Conservation (phyloP, 345 rosid species). For the Acer negundo region DNA sequence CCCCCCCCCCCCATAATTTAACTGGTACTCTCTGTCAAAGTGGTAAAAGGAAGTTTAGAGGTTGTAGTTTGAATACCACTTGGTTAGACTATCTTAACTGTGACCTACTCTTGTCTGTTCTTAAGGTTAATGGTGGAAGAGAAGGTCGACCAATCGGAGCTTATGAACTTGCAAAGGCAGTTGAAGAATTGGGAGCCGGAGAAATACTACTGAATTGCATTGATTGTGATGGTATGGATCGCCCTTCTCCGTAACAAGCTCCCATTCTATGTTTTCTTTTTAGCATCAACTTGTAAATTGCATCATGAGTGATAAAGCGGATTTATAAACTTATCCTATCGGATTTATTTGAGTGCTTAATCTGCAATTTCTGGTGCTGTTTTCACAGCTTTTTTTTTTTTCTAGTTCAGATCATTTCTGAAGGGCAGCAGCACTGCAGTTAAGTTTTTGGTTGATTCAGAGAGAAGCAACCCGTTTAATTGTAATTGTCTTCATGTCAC, state of each 20-base stretch:
- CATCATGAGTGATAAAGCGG: not conserved
- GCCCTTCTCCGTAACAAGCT: not conserved
- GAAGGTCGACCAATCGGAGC: conserved; percentile 98
- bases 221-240: conserved; percentile 79
- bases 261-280: not conserved
- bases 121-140: conserved; percentile 92
- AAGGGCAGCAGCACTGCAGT: conserved; percentile 3
- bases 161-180: conserved; percentile 94
- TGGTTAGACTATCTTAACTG: conserved; percentile 2
- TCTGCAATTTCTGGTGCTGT: not conserved
- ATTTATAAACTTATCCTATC: not conserved
- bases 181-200: conserved; percentile 95
- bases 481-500: not conserved
- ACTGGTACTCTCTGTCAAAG: not conserved
- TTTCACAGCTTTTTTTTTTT: not conserved
- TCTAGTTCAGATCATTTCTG: not conserved
- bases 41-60: not conserved
- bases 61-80: not conserved
- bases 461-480: not conserved
- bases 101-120: conserved; percentile 8
- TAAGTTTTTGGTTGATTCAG: not conserved
- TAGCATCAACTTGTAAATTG: not conserved
- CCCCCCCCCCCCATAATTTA: too few species aligned
- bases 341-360: not conserved
- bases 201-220: conserved; percentile 95